These are phyloP conservation scores for Pseudovirgaria hyperparasitica DNA, from an alignment of 2,329 filamentous ascomycete genomes.

Conservation along the genomic window DNA sequence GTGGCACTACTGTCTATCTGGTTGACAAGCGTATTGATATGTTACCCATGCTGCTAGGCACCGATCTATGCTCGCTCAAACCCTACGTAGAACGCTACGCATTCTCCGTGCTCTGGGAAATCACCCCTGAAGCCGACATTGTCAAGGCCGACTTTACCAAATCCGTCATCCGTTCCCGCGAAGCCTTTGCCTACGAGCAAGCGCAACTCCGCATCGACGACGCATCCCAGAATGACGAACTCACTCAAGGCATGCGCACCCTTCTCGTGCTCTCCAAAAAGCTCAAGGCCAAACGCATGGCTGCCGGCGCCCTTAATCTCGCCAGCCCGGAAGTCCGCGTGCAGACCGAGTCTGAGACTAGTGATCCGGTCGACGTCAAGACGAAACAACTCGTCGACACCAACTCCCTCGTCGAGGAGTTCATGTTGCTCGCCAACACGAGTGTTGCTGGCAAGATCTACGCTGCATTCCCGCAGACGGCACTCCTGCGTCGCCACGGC, in stretches of 20 bases:
- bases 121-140: conserved; percentile 74
- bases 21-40: conserved; percentile 99
- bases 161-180: conserved; percentile 90
- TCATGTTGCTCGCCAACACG: conserved; percentile 97
- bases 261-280: conserved; percentile 84
- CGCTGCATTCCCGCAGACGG: conserved; percentile 85
- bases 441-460: conserved; percentile 86
- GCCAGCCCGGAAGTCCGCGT: conserved; percentile 97
- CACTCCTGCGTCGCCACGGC: conserved; percentile 81
- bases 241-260: conserved; percentile 80
- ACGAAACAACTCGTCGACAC: conserved; percentile 90
- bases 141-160: conserved; percentile 84
- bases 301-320: conserved; percentile 85
- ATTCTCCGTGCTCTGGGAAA: conserved; percentile 55
- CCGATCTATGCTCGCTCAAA: conserved; percentile 90
- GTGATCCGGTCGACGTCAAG: conserved; percentile 90
- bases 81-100: conserved; percentile 77
- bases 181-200: conserved; percentile 96
- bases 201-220: conserved; percentile 93
- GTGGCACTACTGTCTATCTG: conserved; percentile 92
- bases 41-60: conserved; percentile 91
- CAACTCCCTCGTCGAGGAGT: conserved; percentile 95
- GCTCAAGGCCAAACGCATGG: conserved; percentile 88
- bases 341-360: conserved; percentile 88
- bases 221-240: conserved; percentile 68